Evolutionary conservation across 2,329 filamentous ascomycete genomes (phyloP), one percentile per base, ranked within the genome.

Genomic region (Furcasterigmium furcatum): DNA sequence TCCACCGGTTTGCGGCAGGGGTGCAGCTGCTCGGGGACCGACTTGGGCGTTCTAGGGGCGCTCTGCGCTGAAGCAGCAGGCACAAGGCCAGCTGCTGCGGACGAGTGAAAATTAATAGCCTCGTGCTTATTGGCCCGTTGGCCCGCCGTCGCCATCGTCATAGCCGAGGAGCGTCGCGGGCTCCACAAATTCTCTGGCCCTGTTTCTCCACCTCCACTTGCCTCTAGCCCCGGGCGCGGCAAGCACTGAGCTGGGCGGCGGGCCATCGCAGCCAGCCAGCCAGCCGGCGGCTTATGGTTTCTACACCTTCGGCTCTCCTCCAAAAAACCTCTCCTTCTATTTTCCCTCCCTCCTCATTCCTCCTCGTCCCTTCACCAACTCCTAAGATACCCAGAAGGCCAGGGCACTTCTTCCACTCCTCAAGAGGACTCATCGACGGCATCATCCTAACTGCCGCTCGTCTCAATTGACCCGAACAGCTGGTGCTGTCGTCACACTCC

Each of bases 381-480:
- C 34, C 34, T 18, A 19, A 10, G 34, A 36, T 36, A 36, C 41
- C 25, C 34, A 29, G 35, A 43, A 44, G 47, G 47, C 40, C 36
- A 51, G 47, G 47, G 49, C 44, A 43, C 30, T 47, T 41, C 34
- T 43, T 38, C 44, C 42, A 47, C 32, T 36, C 27, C 44, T 43
- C 30, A 25, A n/a, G 44, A 48, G 44, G 42, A 43, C 41, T 27
- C 34, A 36, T 36, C 34, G 13, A 42, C 27, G 40, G 40, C 19
- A 41, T 44, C 34, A 44, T 38, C 42, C 41, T 34, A 41, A 45
- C 40, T 45, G 39, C 44, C 41, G 38, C 43, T 27, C 42, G 25
- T 45, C 45, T 54, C 60, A 67, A 67, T 66, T 66, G 61, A 62
- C 39, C 44, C 44, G 29, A 43, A 18, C 50, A 45, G 46, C 46